phyloP scores from a whole-genome alignment of 1,284 basidiomycete genomes.

The Pterulicium gracile region DNA sequence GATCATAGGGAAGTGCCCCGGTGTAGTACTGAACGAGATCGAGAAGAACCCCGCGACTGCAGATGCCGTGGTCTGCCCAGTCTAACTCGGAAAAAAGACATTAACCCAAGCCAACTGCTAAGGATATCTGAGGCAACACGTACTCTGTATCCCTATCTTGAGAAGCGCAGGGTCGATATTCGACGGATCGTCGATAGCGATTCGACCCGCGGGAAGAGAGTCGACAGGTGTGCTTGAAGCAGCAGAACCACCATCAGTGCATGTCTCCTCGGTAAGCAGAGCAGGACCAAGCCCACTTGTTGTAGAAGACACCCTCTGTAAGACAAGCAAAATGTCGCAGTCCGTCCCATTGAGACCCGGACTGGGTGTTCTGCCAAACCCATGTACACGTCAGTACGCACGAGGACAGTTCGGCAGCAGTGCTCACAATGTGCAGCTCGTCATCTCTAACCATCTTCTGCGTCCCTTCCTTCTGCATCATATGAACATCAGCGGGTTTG shows the following conservation, averaged over 20 bases:
- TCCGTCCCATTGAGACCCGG: conserved; percentile 70
- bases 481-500: conserved; percentile 39
- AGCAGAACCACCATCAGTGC: conserved; percentile 2
- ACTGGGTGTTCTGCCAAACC: conserved; percentile 55
- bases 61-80: conserved; percentile 67
- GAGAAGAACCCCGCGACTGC: conserved; percentile 58
- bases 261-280: background rate
- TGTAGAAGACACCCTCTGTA: conserved; percentile 50
- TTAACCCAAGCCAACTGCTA: conserved; percentile 4
- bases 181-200: conserved; percentile 36
- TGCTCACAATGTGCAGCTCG: conserved; percentile 48
- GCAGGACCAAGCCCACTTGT: conserved; percentile 31
- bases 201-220: conserved; percentile 33
- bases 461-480: conserved; percentile 17
- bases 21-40: conserved; percentile 50
- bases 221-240: conserved; percentile 31
- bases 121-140: conserved; percentile 14
- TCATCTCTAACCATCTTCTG: conserved; percentile 39
- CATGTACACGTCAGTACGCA: conserved; percentile 1
- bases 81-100: conserved; percentile 26
- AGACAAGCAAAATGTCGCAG: conserved; percentile 48
- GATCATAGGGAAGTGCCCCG: conserved; percentile 48
- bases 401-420: conserved; percentile 3
- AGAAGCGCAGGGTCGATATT: conserved; percentile 37
- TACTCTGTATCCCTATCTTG: conserved; percentile 59